These are phyloP conservation scores for Nannizziopsis arthrosporioides DNA, from an alignment of 2,329 filamentous ascomycete species.

Conservation along the genomic window DNA sequence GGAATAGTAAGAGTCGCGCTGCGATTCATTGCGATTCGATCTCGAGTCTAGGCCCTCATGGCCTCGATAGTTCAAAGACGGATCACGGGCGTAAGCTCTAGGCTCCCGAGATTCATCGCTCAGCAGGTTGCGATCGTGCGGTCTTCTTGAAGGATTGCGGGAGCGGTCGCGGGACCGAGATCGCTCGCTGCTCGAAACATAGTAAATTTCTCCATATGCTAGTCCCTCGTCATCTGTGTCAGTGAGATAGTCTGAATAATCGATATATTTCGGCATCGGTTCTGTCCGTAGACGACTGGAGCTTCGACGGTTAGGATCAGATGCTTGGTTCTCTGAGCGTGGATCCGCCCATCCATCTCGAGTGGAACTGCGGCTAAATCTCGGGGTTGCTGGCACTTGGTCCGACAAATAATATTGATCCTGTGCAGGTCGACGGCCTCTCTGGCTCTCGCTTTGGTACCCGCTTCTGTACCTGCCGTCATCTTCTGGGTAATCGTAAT, in stretches of 20 bases:
- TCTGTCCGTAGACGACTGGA: slow-evolving; percentile 7
- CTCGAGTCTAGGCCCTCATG: background rate
- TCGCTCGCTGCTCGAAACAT: slow-evolving; percentile 5
- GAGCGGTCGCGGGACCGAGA: slow-evolving; percentile 5
- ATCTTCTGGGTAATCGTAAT: slow-evolving; percentile 12
- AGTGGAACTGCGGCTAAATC: slow-evolving; percentile 5
- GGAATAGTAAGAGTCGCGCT: background rate
- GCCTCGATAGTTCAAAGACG: slow-evolving; percentile 1
- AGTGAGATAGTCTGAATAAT: slow-evolving; percentile 14
- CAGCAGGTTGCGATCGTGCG: slow-evolving; percentile 8
- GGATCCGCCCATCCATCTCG: background rate
- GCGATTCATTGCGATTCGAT: slow-evolving; percentile 1
- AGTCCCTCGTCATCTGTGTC: slow-evolving; percentile 23
- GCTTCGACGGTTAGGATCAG: slow-evolving; percentile 16
- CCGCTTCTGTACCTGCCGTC: slow-evolving; percentile 5
- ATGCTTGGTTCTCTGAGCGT: slow-evolving; percentile 17
- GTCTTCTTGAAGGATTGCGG: slow-evolving; percentile 5
- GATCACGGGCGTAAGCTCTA: slow-evolving; percentile 10
- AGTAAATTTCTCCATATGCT: slow-evolving; percentile 27
- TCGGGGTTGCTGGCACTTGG: slow-evolving; percentile 14
- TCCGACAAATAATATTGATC: slow-evolving; percentile 21
- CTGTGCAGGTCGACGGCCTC: slow-evolving; percentile 14
- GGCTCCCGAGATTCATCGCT: slow-evolving; percentile 9
- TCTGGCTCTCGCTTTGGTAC: slow-evolving; percentile 3
- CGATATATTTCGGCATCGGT: slow-evolving; percentile 3